Conservation (phyloP, 495 filamentous ascomycete genomes). For the Talaromyces liani region DNA sequence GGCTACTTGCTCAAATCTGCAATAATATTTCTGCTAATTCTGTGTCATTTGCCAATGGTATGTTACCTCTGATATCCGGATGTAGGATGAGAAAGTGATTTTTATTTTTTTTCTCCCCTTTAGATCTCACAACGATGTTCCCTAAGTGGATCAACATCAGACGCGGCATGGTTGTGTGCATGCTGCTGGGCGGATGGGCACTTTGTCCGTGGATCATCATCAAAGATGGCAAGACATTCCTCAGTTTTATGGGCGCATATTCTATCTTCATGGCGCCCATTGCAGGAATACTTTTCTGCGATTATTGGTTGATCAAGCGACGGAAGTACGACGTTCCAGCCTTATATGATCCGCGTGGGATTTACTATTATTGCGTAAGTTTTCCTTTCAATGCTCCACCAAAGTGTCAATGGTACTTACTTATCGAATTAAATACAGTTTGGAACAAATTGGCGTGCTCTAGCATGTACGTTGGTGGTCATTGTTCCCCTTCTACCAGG, state of each 20-base stretch:
- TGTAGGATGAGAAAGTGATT: no score
- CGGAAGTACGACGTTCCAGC: constrained; percentile 38
- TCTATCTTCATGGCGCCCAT: constrained; percentile 27
- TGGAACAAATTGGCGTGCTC: constrained; percentile 24
- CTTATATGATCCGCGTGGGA: constrained; percentile 45
- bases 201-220: constrained; percentile 60
- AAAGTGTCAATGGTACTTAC: no score
- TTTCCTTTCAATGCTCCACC: background rate
- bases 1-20: constrained; percentile 45
- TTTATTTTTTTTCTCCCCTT: no score
- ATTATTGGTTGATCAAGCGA: constrained; percentile 42
- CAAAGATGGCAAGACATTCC: constrained; percentile 45
- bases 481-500: constrained; percentile 31
- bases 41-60: constrained; percentile 24
- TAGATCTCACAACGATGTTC: constrained; percentile 47
- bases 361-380: constrained; percentile 19
- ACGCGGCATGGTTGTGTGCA: constrained; percentile 47
- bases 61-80: background rate
- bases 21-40: constrained; percentile 53
- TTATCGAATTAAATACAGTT: background rate
- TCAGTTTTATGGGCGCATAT: constrained; percentile 51
- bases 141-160: constrained; percentile 53
- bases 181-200: constrained; percentile 46
- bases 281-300: constrained; percentile 39
- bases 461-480: constrained; percentile 17